Evolutionary conservation across 768 basidiomycete species (phyloP).

Genomic region (Russula emetica): DNA sequence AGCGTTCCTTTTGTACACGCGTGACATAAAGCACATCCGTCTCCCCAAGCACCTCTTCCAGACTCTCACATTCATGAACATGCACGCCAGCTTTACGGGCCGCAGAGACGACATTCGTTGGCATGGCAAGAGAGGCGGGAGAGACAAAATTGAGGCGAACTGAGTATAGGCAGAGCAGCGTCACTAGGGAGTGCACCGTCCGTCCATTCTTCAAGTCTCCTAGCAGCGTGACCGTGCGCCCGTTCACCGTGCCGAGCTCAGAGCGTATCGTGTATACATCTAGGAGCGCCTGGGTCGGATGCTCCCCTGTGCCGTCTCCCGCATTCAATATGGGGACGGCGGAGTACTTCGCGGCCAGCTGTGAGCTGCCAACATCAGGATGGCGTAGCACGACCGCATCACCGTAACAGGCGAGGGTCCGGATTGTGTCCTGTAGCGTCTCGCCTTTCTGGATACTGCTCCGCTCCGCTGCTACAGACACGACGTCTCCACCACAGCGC

Average conservation of each 20-base stretch:
- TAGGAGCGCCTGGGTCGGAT: slow-evolving; percentile 89
- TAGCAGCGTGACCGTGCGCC: slow-evolving; percentile 84
- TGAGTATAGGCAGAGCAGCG: slow-evolving; percentile 84
- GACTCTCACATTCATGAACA: slow-evolving; percentile 76
- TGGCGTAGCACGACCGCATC: slow-evolving; percentile 95
- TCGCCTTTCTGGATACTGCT: slow-evolving; percentile 95
- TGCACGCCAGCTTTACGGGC: slow-evolving; percentile 80
- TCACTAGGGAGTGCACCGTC: slow-evolving; percentile 94
- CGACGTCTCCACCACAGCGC: slow-evolving; percentile 91
- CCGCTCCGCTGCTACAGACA: slow-evolving; percentile 72
- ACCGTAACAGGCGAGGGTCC: slow-evolving; percentile 91
- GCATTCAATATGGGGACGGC: slow-evolving; percentile 96
- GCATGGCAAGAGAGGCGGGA: slow-evolving; percentile 84
- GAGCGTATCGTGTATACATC: slow-evolving; percentile 95
- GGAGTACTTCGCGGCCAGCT: slow-evolving; percentile 92
- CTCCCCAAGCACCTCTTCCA: slow-evolving; percentile 86
- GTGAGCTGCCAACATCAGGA: slow-evolving; percentile 90
- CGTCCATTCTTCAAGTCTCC: slow-evolving; percentile 98
- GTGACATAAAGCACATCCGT: slow-evolving; percentile 98
- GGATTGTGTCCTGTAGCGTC: slow-evolving; percentile 85
- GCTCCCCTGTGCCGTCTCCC: slow-evolving; percentile 95
- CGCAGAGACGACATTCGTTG: slow-evolving; percentile 71
- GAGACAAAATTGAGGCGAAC: slow-evolving; percentile 96
- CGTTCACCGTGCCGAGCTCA: slow-evolving; percentile 96
- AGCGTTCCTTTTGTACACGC: slow-evolving; percentile 92